Evolutionary conservation across 2,329 filamentous ascomycete genomes (phyloP), one percentile per base, ranked within the genome.

Genomic region (Beauveria pseudobassiana): DNA sequence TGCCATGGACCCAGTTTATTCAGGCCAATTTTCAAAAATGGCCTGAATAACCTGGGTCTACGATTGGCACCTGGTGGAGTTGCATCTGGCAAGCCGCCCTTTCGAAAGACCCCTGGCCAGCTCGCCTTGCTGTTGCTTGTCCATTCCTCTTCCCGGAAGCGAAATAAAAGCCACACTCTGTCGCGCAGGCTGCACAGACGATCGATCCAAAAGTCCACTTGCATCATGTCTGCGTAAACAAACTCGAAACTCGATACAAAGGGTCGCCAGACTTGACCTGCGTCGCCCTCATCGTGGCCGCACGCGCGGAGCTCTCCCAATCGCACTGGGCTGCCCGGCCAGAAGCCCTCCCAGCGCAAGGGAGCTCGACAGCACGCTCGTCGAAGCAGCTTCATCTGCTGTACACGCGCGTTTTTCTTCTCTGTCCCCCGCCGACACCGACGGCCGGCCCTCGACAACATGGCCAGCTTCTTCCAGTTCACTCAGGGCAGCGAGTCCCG

Each of bases 391-490:
- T 30, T 28, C 46, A 14, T 24, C 46, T 28, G 20, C 24, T 28
- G 14, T 50, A 24, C 46, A 12, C 46, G 3, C 6, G 9, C 9
- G 28, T n/a, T 40, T n/a, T 18, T 3, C 1, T 9, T 20, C 12
- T 22, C n/a, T 20, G 22, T 5, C 9, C 38, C 22, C 34, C 8
- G 12, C 34, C 14, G 14, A 14, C 34, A 30, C 34, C 22, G 40
- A 61, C 28, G 43, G 43, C 43, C 20, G 20, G 43, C 48, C 51
- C 20, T 54, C 46, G 14, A 56, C 67, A 38, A 65, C 64, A 87
- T 87, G 84, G 83, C 85, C 70, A 78, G 80, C 69, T 86, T 87
- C 78, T 88, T 88, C 75, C 79, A 82, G 71, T 88, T 88, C 74
- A 85, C 85, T 65, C 85, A 85, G 69, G 86, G 85, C 72, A 80